Evolutionary conservation across 805 yeast species (phyloP), one percentile per base, ranked within the genome.

Genomic region (Metschnikowia lachancei): DNA sequence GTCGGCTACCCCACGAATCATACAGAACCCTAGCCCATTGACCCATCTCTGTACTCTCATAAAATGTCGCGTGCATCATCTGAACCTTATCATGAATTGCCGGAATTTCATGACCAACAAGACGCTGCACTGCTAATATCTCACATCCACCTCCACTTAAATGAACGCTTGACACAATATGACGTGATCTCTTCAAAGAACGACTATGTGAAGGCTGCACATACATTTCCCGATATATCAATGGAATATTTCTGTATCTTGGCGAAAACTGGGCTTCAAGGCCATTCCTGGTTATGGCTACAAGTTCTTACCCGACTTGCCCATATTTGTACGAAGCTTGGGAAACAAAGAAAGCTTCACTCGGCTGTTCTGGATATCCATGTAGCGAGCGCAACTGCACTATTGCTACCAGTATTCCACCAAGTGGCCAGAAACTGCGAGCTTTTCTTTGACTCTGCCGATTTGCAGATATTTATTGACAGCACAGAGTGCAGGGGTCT

Each of bases 261-360:
- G 31, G 33, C 48, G 17, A 43, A 38, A 41, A 30, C 43, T 5
- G 37, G 48, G 19, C 30, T 42, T 4, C 10, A 39, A 19, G 16
- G 20, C 18, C 48, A 52, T 33, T 43, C 40, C 18, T 42, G 47
- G 49, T 47, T 49, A 20, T 51, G 57, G 57, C 35, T 49, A 13
- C 24, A 33, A 1, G 43, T 39, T 16, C 33, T 51, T 18, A 29
- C 22, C 12, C 37, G 46, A 4, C 39, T 51, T 9, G 36, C 40
- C 13, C 33, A 36, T 13, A 22, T 39, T 6, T 41, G 49, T 26
- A 30, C 14, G 17, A 14, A 11, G 31, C 45, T 49, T 14, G n/a
- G 39, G 29, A 17, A 17, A 11, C 38, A 41, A n/a, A 35, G 36
- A 28, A 41, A 38, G 6, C 44, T 22, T 14, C 38, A 36, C 19